Evolutionary conservation across 495 filamentous ascomycete species (phyloP), one percentile per base, ranked within the genome.

Genomic region (Aspergillus sparsus): DNA sequence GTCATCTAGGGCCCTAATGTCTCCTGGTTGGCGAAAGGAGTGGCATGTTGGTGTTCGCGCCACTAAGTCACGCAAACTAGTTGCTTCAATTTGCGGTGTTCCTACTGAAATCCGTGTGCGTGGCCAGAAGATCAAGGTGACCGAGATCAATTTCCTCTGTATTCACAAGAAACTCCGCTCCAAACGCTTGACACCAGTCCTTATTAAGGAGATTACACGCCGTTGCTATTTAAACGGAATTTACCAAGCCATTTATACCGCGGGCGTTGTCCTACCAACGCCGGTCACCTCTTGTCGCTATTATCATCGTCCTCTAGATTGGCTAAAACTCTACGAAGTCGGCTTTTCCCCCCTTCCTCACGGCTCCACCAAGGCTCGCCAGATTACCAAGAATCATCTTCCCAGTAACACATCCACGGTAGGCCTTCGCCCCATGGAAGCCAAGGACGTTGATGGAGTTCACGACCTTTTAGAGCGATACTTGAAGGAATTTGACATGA

Each of bases 181-280:
- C 12, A 97, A 98, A 75, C 87, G 95, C 10, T 83, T 98, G 41
- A 84, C 94, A 0, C 94, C 94, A 0, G 88, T 96, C 5, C 83
- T 98, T 42, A 98, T 98, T 77, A 95, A 97, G 70, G 94, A 98
- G 70, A 92, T 98, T 69, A 97, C 94, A 9, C 87, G 94, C 16
- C 84, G 90, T 50, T 93, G 90, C 77, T 93, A 98, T 71, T 68
- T 89, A 27, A 79, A 85, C 42, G 88, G 86, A 4, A 88, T 96
- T 61, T 98, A 85, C 79, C 93, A 97, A 72, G 95, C 93, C 37
- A 90, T 98, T 67, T 97, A 97, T 74, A 98, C 95, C 1, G 94
- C 85, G 31, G 94, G 94, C 39, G 84, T 93, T 18, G 85, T 98
- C 33, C 80, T 98, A 3, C 95, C 94, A 7, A 93, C 86, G 33